Conservation (phyloP, 129 eudicot genomes). For the Tagetes erecta region DNA sequence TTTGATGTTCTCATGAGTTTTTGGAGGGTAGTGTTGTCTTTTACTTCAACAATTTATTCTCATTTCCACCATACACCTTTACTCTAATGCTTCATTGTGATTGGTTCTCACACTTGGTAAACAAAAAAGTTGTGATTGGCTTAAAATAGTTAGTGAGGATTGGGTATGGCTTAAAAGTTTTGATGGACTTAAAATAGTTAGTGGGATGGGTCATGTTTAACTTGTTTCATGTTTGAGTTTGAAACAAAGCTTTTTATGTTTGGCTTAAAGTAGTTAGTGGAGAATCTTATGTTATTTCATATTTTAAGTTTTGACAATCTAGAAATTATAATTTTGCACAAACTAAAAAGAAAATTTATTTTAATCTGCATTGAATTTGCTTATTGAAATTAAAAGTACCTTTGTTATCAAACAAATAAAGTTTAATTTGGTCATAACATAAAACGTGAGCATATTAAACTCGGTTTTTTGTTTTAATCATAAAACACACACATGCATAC, state of each 20-base stretch:
- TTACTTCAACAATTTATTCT: neutral
- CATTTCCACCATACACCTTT: neutral
- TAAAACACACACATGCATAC: no score
- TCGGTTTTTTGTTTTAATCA: no score
- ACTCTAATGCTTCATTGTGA: conserved; percentile 7
- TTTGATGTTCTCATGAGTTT: neutral
- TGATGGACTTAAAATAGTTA: neutral
- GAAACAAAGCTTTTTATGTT: neutral
- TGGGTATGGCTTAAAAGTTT: neutral
- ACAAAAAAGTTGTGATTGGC: conserved; percentile 3
- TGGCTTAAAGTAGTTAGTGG: conserved; percentile 8
- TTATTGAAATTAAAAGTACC: no score
- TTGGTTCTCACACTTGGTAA: neutral
- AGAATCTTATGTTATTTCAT: neutral
- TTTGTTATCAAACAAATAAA: no score
- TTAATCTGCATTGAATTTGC: no score
- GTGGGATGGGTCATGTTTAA: neutral
- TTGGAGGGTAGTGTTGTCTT: neutral
- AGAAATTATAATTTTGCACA: no score
- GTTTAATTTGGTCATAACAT: no score
- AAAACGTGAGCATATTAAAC: no score
- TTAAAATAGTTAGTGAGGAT: neutral
- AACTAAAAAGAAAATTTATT: no score
- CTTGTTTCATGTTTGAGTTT: neutral
- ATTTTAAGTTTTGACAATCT: neutral